phyloP scores from a whole-genome alignment of 2,329 filamentous ascomycete genomes.

The Ambrosiella xylebori region DNA sequence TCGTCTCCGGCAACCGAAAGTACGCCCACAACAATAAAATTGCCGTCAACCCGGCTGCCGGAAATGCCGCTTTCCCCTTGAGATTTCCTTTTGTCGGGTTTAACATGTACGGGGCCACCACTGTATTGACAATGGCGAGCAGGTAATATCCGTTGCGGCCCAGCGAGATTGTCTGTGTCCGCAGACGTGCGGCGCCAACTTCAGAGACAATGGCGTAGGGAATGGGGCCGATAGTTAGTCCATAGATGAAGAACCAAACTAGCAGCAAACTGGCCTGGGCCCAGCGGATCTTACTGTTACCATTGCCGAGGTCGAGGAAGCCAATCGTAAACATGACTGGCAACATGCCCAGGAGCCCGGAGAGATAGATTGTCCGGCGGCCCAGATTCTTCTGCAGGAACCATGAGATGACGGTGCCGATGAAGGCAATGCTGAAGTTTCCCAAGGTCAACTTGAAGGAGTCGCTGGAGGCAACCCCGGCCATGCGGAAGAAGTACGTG shows the following conservation, averaged over 20 bases:
- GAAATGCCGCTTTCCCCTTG: constrained; percentile 22
- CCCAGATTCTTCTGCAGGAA: constrained; percentile 26
- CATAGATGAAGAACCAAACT: constrained; percentile 28
- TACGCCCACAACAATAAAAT: constrained; percentile 18
- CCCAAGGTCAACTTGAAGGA: constrained; percentile 27
- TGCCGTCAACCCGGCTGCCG: constrained; percentile 8
- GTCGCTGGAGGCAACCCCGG: constrained; percentile 22
- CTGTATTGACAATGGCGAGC: constrained; percentile 18
- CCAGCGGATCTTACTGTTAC: constrained; percentile 17
- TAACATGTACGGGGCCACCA: constrained; percentile 20
- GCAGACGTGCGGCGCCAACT: constrained; percentile 25
- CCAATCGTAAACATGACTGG: constrained; percentile 27
- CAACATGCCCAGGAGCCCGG: constrained; percentile 22
- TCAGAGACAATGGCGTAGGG: constrained; percentile 28
- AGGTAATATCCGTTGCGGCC: constrained; percentile 22
- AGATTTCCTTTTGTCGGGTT: constrained; percentile 21
- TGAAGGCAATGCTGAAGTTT: constrained; percentile 26
- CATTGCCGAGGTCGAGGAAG: constrained; percentile 21
- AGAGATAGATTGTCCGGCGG: constrained; percentile 26
- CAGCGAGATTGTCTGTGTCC: constrained; percentile 27
- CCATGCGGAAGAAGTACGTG: constrained; percentile 30
- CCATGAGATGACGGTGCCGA: constrained; percentile 27
- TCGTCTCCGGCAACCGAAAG: constrained; percentile 21
- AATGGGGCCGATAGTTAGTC: constrained; percentile 27
- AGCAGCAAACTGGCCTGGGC: constrained; percentile 25